Base-by-base conservation (phyloP, 1,284 basidiomycete species). In the Neonothopanus nambi region DNA sequence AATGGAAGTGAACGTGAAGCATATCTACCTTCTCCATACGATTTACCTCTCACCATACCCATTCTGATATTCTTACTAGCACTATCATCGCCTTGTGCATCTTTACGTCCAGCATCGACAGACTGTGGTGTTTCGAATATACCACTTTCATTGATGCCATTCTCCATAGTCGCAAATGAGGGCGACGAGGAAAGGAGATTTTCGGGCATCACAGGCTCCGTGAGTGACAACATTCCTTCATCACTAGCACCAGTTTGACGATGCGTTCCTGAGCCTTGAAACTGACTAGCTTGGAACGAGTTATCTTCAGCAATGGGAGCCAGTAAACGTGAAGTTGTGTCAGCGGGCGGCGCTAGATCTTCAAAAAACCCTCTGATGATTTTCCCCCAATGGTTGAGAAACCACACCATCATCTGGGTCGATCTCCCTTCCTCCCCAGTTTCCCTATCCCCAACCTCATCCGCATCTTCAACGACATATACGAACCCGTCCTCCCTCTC, bases 291-390 rank as follows among this genome's bases (percentile, higher is more conserved):
- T 18, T 18, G 24, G 8, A 28, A 3, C 11, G 5, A 5, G 21
- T 47, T 28, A 26, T 18, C 36, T 46, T 23, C 24, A 30, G 17
- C 12, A 7, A n/a, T 13, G 15, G 21, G 42, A 20, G 9, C 13
- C 24, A 3, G 46, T 20, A 43, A 17, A 45, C 15, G 21, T 8
- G 28, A 15, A 12, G 39, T 2, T 21, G 5, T 23, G n/a, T 4
- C 15, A 39, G 18, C 33, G 4, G 24, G 17, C 7, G 12, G 15
- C 36, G 8, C 23, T 20, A 26, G 42, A 8, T 52, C 52, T 15
- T 52, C 52, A 26, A 59, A 59, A 6, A 59, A 54, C 3, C 55
- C 55, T 39, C 48, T 33, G 13, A 52, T 52, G 26, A 59, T 54
- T 15, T 23, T 18, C n/a, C 40, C 41, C 57, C 57, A 59, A 26